Evolutionary conservation across 2,329 filamentous ascomycete species (phyloP).

Genomic region (Lasiodiplodia gonubiensis): DNA sequence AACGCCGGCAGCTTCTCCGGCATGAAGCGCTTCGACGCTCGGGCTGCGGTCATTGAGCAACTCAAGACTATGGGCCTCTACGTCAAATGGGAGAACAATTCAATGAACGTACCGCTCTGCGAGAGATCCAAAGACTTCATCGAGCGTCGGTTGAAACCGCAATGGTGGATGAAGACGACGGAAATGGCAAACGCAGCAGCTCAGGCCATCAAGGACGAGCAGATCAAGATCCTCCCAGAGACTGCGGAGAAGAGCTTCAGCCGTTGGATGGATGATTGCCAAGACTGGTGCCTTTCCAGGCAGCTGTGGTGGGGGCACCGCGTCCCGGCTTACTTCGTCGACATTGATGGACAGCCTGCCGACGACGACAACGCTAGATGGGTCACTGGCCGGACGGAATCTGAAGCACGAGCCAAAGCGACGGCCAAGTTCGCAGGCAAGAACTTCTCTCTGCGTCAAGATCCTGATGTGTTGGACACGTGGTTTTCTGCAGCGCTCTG

Average conservation of each 20-base stretch:
- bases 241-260: constrained; percentile 83
- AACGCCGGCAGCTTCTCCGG: constrained; percentile 83
- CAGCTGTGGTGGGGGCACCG: constrained; percentile 99
- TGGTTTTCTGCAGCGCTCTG: constrained; percentile 90
- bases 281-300: constrained; percentile 93
- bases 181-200: constrained; percentile 80
- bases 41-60: constrained; percentile 83
- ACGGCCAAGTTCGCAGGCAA: constrained; percentile 78
- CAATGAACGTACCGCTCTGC: constrained; percentile 93
- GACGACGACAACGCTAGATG: constrained; percentile 72
- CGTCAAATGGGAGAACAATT: constrained; percentile 92
- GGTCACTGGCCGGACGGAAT: constrained; percentile 80
- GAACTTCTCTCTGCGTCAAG: constrained; percentile 79
- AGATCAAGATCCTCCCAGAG: constrained; percentile 86
- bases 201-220: constrained; percentile 77
- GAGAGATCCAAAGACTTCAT: constrained; percentile 91
- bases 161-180: constrained; percentile 98
- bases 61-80: constrained; percentile 85
- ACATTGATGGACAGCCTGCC: constrained; percentile 72
- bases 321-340: constrained; percentile 85
- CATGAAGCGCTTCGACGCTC: constrained; percentile 88
- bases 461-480: constrained; percentile 91
- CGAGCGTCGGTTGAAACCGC: constrained; percentile 91
- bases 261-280: constrained; percentile 84
- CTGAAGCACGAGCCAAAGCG: constrained; percentile 82